Conservation (phyloP, 2,329 filamentous ascomycete genomes). For the Hortaea werneckii region DNA sequence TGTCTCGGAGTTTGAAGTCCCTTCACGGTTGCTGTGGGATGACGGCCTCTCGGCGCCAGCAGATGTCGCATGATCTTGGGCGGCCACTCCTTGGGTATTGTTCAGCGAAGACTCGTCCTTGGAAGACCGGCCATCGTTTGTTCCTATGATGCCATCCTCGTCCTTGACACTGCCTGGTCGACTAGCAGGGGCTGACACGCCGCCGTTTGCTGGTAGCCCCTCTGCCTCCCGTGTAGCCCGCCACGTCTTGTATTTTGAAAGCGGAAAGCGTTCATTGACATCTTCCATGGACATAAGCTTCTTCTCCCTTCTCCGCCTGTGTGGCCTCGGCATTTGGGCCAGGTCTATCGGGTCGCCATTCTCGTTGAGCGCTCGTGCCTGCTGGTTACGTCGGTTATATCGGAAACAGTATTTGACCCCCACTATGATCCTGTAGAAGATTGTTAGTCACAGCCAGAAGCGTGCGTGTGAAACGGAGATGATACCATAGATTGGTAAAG, state of each 20-base stretch:
- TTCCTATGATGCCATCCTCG: slow-evolving; percentile 38
- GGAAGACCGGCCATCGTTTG: slow-evolving; percentile 24
- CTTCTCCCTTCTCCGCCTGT: slow-evolving; percentile 77
- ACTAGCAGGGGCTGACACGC: slow-evolving; percentile 65
- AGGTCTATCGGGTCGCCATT: slow-evolving; percentile 78
- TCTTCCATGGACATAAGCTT: slow-evolving; percentile 99
- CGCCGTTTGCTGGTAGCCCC: slow-evolving; percentile 73
- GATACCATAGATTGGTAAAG: slow-evolving; percentile 94
- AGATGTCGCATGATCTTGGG: slow-evolving; percentile 39
- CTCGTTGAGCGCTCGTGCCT: slow-evolving; percentile 63
- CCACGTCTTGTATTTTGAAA: slow-evolving; percentile 96
- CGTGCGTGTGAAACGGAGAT: too few relatives aligned
- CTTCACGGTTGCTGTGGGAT: slow-evolving; percentile 7
- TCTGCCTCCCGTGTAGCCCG: slow-evolving; percentile 71
- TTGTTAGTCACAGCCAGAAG: not conserved
- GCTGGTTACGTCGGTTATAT: slow-evolving; percentile 89
- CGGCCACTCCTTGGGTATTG: slow-evolving; percentile 32
- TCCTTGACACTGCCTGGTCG: slow-evolving; percentile 64
- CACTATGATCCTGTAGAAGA: slow-evolving; percentile 76
- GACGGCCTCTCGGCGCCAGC: slow-evolving; percentile 1
- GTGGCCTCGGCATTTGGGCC: slow-evolving; percentile 72
- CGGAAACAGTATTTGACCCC: slow-evolving; percentile 99
- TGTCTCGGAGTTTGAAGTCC: slow-evolving; percentile 12
- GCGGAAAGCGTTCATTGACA: slow-evolving; percentile 92
- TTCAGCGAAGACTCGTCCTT: slow-evolving; percentile 18